These are phyloP conservation scores for Helichrysum umbraculigerum DNA, from an alignment of 129 eudicot species.

Conservation along the genomic window DNA sequence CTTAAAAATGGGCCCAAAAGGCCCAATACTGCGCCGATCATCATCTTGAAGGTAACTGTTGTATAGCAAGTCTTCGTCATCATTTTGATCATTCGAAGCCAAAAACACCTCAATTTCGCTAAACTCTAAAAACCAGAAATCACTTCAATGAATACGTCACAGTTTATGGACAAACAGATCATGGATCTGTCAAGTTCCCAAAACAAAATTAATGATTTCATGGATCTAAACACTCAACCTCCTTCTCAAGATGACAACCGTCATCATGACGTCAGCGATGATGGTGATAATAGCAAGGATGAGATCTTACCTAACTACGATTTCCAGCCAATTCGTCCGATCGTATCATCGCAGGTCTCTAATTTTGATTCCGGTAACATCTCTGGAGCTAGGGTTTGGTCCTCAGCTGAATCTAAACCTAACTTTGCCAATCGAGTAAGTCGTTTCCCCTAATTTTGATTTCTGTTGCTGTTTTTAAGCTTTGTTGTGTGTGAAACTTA, in stretches of 20 bases:
- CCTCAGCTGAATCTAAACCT: slow-evolving; percentile 64
- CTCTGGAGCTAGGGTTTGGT: slow-evolving; percentile 70
- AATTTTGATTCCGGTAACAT: slow-evolving; percentile 34
- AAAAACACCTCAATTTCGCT: not conserved
- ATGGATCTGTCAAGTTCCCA: slow-evolving; percentile 92
- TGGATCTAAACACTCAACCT: slow-evolving; percentile 57
- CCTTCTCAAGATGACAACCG: slow-evolving; percentile 36
- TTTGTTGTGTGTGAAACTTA: not conserved
- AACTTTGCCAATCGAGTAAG: slow-evolving; percentile 51
- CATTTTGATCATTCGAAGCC: not conserved
- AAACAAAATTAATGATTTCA: slow-evolving; percentile 40
- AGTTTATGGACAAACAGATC: slow-evolving; percentile 94
- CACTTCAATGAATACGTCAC: slow-evolving; percentile 70
- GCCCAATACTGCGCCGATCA: not conserved
- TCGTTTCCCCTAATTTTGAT: not conserved
- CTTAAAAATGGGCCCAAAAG: not conserved
- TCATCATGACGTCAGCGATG: slow-evolving; percentile 26
- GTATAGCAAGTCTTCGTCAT: not conserved
- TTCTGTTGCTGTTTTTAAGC: not conserved
- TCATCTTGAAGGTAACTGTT: not conserved
- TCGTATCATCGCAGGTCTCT: slow-evolving; percentile 40
- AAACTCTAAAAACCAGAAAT: not conserved
- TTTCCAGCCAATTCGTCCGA: slow-evolving; percentile 78
- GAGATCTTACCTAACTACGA: slow-evolving; percentile 84
- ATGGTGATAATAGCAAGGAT: slow-evolving; percentile 34